Evolutionary conservation across 805 yeast species (phyloP).

Genomic region (Cyberlindnera euphorbiiphila): DNA sequence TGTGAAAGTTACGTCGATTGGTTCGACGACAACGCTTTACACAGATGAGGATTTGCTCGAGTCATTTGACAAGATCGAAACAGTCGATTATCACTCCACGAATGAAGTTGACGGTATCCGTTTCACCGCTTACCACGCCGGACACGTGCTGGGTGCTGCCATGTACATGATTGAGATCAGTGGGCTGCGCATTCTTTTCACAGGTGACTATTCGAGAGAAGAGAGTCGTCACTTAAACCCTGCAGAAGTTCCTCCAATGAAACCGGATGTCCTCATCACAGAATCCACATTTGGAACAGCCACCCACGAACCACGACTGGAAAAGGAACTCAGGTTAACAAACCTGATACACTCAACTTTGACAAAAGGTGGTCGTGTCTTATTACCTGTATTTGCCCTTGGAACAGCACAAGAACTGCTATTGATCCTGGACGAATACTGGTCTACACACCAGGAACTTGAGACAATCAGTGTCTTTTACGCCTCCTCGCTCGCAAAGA

Average conservation of each 20-base stretch:
- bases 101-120: conserved; percentile 90
- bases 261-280: conserved; percentile 87
- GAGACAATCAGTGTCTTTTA: conserved; percentile 81
- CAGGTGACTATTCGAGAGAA: conserved; percentile 97
- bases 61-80: conserved; percentile 87
- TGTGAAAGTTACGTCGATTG: conserved; percentile 76
- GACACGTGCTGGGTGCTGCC: conserved; percentile 99
- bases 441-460: conserved; percentile 81
- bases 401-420: conserved; percentile 96
- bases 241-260: conserved; percentile 86
- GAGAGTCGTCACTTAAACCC: conserved; percentile 91
- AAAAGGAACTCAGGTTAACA: conserved; percentile 79
- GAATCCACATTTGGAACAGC: conserved; percentile 99
- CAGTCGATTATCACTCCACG: conserved; percentile 94
- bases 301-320: conserved; percentile 85
- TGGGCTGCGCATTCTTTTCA: conserved; percentile 80
- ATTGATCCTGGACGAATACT: conserved; percentile 88
- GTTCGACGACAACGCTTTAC: conserved; percentile 51
- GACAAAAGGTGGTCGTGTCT: conserved; percentile 83
- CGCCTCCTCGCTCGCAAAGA: conserved; percentile 90
- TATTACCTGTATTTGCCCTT: conserved; percentile 91
- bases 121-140: conserved; percentile 98
- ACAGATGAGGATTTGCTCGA: conserved; percentile 86
- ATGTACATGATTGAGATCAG: conserved; percentile 96
- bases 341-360: conserved; percentile 80